Evolutionary conservation across 2,329 filamentous ascomycete species (phyloP).

Genomic region (Aspergillus ochraceoroseus): DNA sequence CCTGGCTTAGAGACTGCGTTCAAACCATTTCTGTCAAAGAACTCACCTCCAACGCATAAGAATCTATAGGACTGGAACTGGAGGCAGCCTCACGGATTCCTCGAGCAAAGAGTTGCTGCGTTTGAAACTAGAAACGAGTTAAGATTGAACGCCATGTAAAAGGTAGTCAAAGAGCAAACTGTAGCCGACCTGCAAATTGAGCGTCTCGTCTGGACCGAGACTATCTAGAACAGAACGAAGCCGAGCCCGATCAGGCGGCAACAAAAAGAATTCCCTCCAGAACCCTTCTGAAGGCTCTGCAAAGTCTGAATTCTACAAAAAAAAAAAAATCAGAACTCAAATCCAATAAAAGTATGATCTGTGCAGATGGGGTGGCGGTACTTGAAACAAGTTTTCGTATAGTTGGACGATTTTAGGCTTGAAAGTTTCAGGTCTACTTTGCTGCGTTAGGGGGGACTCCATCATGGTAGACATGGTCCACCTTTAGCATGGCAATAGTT

Average conservation of each 20-base stretch:
- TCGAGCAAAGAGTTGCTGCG: constrained; percentile 70
- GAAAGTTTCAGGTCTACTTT: constrained; percentile 82
- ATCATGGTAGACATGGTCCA: constrained; percentile 46
- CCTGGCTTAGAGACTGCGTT: constrained; percentile 40
- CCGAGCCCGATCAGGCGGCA: constrained; percentile 68
- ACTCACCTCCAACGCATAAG: constrained; percentile 77
- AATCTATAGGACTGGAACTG: constrained; percentile 57
- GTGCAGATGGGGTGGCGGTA: constrained; percentile 32
- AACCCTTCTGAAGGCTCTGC: constrained; percentile 78
- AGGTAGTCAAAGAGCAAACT: neutral
- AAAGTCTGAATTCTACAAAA: constrained; percentile 57
- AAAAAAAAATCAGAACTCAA: neutral
- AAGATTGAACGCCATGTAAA: constrained; percentile 13
- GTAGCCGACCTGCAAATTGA: constrained; percentile 61
- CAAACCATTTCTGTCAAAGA: constrained; percentile 3
- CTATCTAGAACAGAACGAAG: constrained; percentile 64
- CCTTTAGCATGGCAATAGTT: constrained; percentile 19
- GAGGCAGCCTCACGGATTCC: constrained; percentile 66
- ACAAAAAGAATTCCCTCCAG: constrained; percentile 92
- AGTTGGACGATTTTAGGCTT: constrained; percentile 90
- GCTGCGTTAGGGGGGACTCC: constrained; percentile 93
- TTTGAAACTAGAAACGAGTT: constrained; percentile 51
- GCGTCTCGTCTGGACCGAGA: constrained; percentile 68
- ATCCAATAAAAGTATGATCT: too few relatives aligned
- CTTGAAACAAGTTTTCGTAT: constrained; percentile 74